A percentile compares a stretch with the other conserved stretches of the same genome.
phyloP scores from a whole-genome alignment of 345 rosid genomes.

The Brassica carinata region DNA sequence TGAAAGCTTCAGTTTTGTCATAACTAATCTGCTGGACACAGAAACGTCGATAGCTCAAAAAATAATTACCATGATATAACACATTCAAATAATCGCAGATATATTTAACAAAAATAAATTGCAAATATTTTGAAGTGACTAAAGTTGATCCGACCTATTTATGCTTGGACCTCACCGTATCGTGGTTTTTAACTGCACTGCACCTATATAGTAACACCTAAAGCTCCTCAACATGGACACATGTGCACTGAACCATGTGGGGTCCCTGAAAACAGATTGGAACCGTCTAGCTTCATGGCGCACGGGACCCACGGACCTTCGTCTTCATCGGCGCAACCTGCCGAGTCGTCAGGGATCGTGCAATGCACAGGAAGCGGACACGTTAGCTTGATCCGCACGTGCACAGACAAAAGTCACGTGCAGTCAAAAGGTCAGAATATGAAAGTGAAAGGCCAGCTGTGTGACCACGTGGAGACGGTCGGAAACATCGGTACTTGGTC shows the following conservation, averaged over 20 bases:
- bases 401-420: constrained; percentile 53
- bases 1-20: neutral
- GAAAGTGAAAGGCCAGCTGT: constrained; percentile 42
- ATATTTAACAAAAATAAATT: neutral
- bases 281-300: constrained; percentile 33
- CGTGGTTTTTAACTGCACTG: constrained; percentile 33
- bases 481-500: constrained; percentile 64
- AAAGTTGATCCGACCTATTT: constrained; percentile 36
- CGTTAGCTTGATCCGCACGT: constrained; percentile 38
- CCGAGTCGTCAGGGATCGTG: constrained; percentile 33
- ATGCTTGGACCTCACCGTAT: constrained; percentile 30
- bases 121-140: constrained; percentile 12
- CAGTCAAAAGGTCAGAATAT: constrained; percentile 51
- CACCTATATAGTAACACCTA: constrained; percentile 30
- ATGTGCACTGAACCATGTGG: constrained; percentile 32
- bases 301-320: constrained; percentile 33
- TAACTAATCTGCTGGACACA: neutral
- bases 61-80: neutral
- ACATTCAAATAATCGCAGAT: constrained; percentile 9
- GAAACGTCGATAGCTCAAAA: neutral
- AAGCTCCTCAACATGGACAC: constrained; percentile 39
- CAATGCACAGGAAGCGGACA: constrained; percentile 35
- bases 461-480: constrained; percentile 63
- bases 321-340: constrained; percentile 39
- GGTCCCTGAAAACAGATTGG: constrained; percentile 16